phyloP scores from a whole-genome alignment of 257 asterid genomes.

The Solanum phureja region DNA sequence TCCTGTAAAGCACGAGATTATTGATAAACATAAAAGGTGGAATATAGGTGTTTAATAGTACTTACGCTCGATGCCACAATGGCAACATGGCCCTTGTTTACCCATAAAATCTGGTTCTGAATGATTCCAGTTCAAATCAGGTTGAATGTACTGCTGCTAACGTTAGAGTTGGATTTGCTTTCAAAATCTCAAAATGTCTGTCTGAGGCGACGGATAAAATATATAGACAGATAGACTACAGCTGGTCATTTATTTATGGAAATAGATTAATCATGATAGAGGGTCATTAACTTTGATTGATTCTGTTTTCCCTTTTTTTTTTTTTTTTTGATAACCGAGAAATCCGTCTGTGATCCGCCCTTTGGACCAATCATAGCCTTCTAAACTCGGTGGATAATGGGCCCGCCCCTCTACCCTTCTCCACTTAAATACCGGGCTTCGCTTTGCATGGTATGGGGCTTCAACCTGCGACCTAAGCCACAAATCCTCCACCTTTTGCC shows the following conservation, averaged over 20 bases:
- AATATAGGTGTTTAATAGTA: too few relatives aligned
- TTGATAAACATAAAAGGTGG: too few relatives aligned
- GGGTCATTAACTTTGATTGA: neutral
- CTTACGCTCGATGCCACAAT: conserved; percentile 10
- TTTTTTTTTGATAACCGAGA: too few relatives aligned
- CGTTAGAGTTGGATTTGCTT: neutral
- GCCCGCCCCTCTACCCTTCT: too few relatives aligned
- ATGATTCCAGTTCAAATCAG: neutral
- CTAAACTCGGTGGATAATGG: too few relatives aligned
- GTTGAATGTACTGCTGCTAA: neutral
- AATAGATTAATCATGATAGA: neutral
- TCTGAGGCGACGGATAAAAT: neutral
- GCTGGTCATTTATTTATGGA: neutral
- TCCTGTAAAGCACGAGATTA: too few relatives aligned
- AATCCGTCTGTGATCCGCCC: too few relatives aligned
- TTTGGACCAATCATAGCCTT: too few relatives aligned
- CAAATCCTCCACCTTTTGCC: too few relatives aligned
- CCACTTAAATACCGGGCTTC: too few relatives aligned
- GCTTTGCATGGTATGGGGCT: too few relatives aligned
- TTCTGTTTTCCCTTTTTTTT: too few relatives aligned
- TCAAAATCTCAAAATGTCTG: neutral
- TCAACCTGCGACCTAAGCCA: neutral
- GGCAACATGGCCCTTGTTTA: conserved; percentile 15
- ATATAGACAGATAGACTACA: neutral
- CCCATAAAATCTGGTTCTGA: conserved; percentile 3